phyloP scores from a whole-genome alignment of 2,329 filamentous ascomycete genomes.

The Ambrosiella beaveri region DNA sequence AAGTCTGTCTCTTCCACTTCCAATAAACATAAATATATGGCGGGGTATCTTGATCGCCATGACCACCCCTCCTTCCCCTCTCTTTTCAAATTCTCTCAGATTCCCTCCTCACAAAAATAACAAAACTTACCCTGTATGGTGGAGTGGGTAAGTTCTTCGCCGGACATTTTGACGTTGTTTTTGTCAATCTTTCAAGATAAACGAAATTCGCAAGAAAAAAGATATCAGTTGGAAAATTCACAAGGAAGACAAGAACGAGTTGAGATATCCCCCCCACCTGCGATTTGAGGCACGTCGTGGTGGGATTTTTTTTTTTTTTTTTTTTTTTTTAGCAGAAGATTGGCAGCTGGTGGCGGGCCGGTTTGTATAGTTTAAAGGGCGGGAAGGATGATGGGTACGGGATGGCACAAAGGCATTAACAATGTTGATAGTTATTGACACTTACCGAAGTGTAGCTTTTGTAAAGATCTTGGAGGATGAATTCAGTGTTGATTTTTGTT shows the following conservation, averaged over 20 bases:
- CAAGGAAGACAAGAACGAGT: not conserved
- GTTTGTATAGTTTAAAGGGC: not conserved
- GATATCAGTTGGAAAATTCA: not conserved
- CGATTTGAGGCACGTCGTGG: not conserved
- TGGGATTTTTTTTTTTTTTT: not conserved
- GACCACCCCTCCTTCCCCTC: not conserved
- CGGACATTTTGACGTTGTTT: conserved; percentile 22
- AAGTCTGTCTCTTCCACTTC: too few relatives aligned
- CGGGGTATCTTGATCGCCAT: not conserved
- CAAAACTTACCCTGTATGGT: conserved; percentile 38
- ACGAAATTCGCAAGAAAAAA: not conserved
- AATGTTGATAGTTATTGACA: not conserved
- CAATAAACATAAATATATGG: not conserved
- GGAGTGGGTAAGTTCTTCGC: conserved; percentile 33
- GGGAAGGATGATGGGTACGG: too few relatives aligned
- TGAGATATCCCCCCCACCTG: not conserved
- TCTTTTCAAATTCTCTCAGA: not conserved
- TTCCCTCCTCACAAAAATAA: not conserved
- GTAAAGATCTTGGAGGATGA: not conserved
- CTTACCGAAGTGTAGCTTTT: not conserved
- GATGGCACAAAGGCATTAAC: too few relatives aligned
- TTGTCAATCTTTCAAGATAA: not conserved
- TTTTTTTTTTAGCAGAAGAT: not conserved
- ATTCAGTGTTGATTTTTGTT: not conserved
- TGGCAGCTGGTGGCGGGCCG: not conserved